Percentiles rank a stretch among this genome's conserved stretches.
Conservation (phyloP, 176 grass and related monocot species). For the Triticum urartu region DNA sequence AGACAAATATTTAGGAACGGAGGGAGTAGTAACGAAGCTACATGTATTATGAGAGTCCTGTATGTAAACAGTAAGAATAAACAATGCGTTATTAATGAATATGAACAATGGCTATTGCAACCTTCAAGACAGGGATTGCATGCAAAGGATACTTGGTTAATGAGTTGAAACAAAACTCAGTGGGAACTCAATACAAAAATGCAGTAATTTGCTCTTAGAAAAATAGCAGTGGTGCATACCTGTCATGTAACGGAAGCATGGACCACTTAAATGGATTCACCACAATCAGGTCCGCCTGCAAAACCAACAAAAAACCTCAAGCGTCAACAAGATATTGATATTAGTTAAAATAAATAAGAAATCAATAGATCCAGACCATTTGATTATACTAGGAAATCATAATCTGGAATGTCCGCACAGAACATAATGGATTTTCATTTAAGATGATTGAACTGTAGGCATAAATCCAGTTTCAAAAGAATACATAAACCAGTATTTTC, state of each 20-base stretch:
- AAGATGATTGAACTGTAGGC: background rate
- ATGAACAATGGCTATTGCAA: background rate
- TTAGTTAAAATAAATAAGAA: background rate
- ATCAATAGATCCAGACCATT: background rate
- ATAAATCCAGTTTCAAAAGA: background rate
- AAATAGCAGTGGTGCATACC: conserved; percentile 38
- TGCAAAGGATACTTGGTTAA: background rate
- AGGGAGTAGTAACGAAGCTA: background rate
- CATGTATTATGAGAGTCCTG: background rate
- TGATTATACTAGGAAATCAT: background rate
- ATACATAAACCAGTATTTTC: background rate
- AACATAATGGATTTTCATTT: background rate
- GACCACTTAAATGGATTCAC: conserved; percentile 86
- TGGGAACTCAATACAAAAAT: background rate
- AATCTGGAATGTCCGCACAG: background rate
- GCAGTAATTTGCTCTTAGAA: background rate
- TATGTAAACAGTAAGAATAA: background rate
- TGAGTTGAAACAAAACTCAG: background rate
- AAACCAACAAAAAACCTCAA: conserved; percentile 1
- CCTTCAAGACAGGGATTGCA: background rate
- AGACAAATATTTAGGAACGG: too few species aligned
- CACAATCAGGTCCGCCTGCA: conserved; percentile 80
- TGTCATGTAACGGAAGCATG: conserved; percentile 88
- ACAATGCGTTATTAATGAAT: background rate
- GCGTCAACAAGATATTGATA: background rate